Evolutionary conservation across 352 stramenopile species (phyloP).

Genomic region (Pythium apleroticum): DNA sequence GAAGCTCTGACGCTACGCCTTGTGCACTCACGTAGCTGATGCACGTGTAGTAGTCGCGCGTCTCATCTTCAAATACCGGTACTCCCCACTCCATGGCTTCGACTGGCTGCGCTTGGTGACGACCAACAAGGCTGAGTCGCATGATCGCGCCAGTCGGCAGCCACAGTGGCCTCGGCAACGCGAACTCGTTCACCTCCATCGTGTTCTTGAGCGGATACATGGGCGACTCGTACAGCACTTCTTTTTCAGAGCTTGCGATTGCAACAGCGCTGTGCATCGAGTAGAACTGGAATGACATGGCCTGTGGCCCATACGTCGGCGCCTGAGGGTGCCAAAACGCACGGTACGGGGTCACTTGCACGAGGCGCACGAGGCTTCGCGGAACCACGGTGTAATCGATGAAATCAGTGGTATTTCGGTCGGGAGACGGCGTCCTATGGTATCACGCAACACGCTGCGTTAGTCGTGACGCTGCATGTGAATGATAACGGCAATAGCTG

Average conservation of each 20-base stretch:
- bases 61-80: too few species aligned
- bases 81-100: constrained; percentile 4
- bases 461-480: too few species aligned
- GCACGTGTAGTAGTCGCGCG: constrained; percentile 12
- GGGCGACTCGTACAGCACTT: constrained; percentile 50
- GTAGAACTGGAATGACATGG: constrained; percentile 60
- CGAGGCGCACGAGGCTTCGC: constrained; percentile 40
- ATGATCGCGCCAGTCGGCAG: constrained; percentile 31
- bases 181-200: constrained; percentile 68
- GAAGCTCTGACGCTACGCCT: too few species aligned
- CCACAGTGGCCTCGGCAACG: constrained; percentile 46
- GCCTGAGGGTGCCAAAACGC: constrained; percentile 73
- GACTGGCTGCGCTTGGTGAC: constrained; percentile 27
- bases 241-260: too few species aligned
- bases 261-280: too few species aligned
- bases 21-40: constrained; percentile 11
- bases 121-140: constrained; percentile 19
- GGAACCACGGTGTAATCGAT: constrained; percentile 58
- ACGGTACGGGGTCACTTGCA: constrained; percentile 66
- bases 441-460: too few species aligned
- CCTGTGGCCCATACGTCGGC: constrained; percentile 62
- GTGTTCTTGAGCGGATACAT: constrained; percentile 51
- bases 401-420: constrained; percentile 37
- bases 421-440: constrained; percentile 21
- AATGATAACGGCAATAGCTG: background rate